phyloP scores from a whole-genome alignment of 2,329 filamentous ascomycete genomes.

The Fusarium phyllophilum region DNA sequence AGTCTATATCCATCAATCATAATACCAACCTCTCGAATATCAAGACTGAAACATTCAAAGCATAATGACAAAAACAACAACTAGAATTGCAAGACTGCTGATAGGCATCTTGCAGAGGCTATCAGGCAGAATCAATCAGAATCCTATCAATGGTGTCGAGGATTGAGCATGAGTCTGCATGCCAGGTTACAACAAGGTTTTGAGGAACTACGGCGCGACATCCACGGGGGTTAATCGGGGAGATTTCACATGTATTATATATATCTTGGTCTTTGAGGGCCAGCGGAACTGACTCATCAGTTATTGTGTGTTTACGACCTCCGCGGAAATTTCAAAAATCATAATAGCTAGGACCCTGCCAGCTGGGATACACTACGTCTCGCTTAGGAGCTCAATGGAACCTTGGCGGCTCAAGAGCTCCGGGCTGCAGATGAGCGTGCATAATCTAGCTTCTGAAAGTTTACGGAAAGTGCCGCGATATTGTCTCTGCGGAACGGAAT shows the following conservation, averaged over 20 bases:
- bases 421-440: not conserved
- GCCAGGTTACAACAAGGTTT: not conserved
- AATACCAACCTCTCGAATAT: not conserved
- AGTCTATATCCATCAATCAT: not conserved
- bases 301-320: not conserved
- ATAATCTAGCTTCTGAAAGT: not conserved
- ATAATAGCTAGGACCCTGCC: constrained; percentile 9
- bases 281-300: not conserved
- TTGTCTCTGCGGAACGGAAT: not conserved
- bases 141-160: not conserved
- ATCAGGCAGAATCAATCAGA: not conserved
- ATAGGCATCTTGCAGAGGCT: not conserved
- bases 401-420: not conserved
- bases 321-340: constrained; percentile 24
- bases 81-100: not conserved
- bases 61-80: not conserved
- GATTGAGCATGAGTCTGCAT: not conserved
- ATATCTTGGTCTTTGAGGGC: not conserved
- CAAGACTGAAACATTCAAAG: not conserved
- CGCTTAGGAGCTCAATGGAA: not conserved
- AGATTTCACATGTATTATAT: not conserved
- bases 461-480: not conserved
- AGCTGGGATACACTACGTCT: not conserved
- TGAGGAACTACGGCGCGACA: not conserved
- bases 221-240: not conserved